These are phyloP conservation scores for Helminthosporium solani DNA, from an alignment of 2,329 filamentous ascomycete genomes.

Conservation along the genomic window DNA sequence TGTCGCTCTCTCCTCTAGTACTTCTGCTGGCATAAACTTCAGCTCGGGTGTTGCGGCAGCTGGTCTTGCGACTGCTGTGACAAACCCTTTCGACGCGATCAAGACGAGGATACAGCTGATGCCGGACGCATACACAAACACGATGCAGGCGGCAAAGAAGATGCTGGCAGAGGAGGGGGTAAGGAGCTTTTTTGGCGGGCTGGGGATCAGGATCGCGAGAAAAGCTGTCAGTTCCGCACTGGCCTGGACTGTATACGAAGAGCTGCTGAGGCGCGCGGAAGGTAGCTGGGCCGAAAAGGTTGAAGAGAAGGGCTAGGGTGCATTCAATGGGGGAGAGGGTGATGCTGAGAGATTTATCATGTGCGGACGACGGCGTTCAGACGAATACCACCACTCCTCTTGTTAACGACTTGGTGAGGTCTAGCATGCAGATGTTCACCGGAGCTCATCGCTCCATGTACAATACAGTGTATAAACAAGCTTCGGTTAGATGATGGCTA, in stretches of 20 bases:
- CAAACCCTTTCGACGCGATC: constrained; percentile 95
- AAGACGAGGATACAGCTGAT: constrained; percentile 94
- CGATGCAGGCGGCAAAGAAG: constrained; percentile 70
- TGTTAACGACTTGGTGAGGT: neutral
- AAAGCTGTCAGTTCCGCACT: constrained; percentile 94
- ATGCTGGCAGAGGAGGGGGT: constrained; percentile 83
- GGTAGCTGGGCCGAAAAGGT: constrained; percentile 34
- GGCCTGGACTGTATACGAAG: constrained; percentile 97
- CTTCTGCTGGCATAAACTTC: constrained; percentile 77
- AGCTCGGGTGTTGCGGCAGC: constrained; percentile 78
- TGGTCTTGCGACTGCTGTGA: constrained; percentile 78
- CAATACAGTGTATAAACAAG: neutral
- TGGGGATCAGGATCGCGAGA: constrained; percentile 81
- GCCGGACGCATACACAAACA: constrained; percentile 78
- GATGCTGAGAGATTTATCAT: constrained; percentile 9
- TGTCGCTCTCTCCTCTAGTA: constrained; percentile 25
- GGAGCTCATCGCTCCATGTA: constrained; percentile 4
- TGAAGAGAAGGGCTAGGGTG: constrained; percentile 28
- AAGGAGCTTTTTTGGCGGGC: constrained; percentile 78
- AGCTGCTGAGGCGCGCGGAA: constrained; percentile 76
- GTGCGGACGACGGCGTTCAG: neutral
- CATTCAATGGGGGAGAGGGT: too few species aligned
- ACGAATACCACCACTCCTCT: neutral
- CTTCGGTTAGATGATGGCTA: neutral
- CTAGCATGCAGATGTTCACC: neutral